A percentile compares a stretch with the other conserved stretches of the same genome.
Conservation (phyloP, 148 eudicot genomes). For the Salicornia ramosissima region DNA sequence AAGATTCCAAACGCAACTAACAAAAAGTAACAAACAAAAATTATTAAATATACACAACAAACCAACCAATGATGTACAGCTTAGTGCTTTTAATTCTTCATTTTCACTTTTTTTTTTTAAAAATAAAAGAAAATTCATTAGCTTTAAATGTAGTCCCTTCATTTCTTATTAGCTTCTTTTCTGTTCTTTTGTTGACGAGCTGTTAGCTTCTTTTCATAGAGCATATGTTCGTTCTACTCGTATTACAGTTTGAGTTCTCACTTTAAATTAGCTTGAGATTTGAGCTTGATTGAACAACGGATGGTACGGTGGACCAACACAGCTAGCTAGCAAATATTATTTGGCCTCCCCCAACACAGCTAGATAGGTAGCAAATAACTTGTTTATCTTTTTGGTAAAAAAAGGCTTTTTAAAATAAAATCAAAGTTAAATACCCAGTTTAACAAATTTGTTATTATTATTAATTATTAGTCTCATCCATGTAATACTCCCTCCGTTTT, state of each 20-base stretch:
- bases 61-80: neutral
- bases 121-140: neutral
- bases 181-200: too few relatives aligned
- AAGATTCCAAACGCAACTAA: too few relatives aligned
- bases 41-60: neutral
- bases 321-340: neutral
- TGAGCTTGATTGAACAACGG: neutral
- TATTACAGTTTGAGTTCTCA: neutral
- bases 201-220: neutral
- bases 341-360: too few relatives aligned
- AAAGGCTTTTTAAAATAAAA: too few relatives aligned
- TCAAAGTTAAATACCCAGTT: too few relatives aligned
- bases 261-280: neutral
- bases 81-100: neutral
- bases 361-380: too few relatives aligned
- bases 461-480: too few relatives aligned
- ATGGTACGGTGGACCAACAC: neutral
- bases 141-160: constrained; percentile 9
- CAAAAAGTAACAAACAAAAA: too few relatives aligned
- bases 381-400: too few relatives aligned
- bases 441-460: too few relatives aligned
- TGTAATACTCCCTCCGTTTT: too few relatives aligned
- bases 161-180: neutral
- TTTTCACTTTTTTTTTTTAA: neutral
- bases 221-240: neutral